Base-by-base conservation (phyloP, 192 early-diverging fungal genomes). In the Kickxella alabastrina region DNA sequence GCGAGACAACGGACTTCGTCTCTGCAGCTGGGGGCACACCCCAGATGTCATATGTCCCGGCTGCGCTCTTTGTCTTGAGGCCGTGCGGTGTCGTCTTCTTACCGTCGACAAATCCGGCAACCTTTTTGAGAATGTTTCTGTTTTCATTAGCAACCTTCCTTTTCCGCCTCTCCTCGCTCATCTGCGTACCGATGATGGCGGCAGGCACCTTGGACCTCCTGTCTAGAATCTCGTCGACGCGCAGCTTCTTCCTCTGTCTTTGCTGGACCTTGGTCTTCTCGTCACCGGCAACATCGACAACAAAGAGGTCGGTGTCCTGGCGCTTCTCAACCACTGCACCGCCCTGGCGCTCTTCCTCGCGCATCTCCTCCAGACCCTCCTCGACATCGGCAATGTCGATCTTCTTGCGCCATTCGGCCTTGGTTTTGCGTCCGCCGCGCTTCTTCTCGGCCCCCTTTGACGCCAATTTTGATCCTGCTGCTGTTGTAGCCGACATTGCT, bases 321-420 rank as follows among this genome's bases (percentile, higher is more conserved):
- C 63, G 68, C 43, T 49, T 27, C 45, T 57, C 48, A 4, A 55
- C 26, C 15, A 15, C 23, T 8, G 42, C 38, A 13, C 62, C 62
- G 19, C 57, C 60, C 31, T 84, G 59, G 53, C 81, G 65, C 65
- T 92, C 91, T 63, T 92, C 90, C 22, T 73, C 82, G 49, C 86
- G 78, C 32, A 73, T 45, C 40, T 83, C 80, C 13, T 85, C 84
- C 36, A 97, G 80, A 10, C 73, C 80, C 24, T 79, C 64, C 59
- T 98, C 93, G 24, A 95, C 76, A 25, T 87, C 85, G 0, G 54
- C 57, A 40, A 92, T 78, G 53, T 97, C 91, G 35, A 95, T 85
- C 52, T 95, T 93, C 63, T 91, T 92, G 58, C 89, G 82, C 93
- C 93, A 96, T 51, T 81, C 88, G 56, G 90, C 87, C 77, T 91